A percentile compares a stretch with the other conserved stretches of the same genome.
Conservation (phyloP, 495 filamentous ascomycete genomes). For the Polyplosphaeria fusca region DNA sequence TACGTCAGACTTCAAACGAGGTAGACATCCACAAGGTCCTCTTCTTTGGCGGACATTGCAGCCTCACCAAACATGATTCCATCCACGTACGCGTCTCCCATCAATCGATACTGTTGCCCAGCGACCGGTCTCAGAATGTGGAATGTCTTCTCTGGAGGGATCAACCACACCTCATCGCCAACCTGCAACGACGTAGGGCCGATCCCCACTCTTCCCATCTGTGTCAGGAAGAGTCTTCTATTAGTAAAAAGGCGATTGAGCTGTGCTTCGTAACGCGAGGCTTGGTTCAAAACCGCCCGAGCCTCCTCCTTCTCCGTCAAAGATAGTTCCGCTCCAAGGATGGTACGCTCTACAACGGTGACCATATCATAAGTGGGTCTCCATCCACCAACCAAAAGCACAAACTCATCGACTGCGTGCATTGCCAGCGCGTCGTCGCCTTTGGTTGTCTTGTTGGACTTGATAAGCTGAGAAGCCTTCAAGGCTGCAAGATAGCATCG, state of each 20-base stretch:
- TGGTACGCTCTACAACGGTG: too few relatives aligned
- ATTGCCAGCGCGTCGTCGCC: too few relatives aligned
- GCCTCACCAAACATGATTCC: neutral
- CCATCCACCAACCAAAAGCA: too few relatives aligned
- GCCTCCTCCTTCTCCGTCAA: too few relatives aligned
- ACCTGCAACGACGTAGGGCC: neutral
- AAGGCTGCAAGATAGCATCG: too few relatives aligned
- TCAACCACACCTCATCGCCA: neutral
- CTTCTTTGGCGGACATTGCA: neutral
- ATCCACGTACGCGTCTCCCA: neutral
- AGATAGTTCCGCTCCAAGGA: too few relatives aligned
- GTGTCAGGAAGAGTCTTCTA: neutral
- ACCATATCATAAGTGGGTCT: too few relatives aligned
- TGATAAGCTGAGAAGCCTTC: too few relatives aligned
- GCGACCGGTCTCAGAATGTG: neutral
- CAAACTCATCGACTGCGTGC: too few relatives aligned
- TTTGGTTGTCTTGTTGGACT: too few relatives aligned
- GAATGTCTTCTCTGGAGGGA: neutral
- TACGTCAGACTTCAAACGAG: neutral
- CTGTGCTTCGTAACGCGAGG: neutral
- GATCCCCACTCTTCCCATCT: neutral
- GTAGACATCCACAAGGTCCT: neutral
- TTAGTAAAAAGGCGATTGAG: neutral
- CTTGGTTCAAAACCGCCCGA: too few relatives aligned
- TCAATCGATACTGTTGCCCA: neutral